phyloP scores from a whole-genome alignment of 73 alveolate species.

The Stentor roeselii region DNA sequence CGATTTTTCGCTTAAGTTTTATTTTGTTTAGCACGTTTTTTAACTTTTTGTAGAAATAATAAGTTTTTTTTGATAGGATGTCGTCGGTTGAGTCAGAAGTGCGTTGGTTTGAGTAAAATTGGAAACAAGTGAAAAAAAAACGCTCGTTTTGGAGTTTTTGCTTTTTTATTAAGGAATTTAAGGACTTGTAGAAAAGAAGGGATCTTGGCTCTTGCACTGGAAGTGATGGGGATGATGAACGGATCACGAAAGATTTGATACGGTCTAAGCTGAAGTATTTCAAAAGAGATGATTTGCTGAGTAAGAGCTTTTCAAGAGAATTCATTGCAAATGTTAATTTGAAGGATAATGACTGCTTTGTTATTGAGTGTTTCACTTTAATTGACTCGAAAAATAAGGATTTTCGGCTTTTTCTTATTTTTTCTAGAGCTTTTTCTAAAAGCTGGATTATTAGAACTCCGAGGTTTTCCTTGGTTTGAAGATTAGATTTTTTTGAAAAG shows the following conservation, averaged over 20 bases:
- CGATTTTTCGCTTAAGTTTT: background rate
- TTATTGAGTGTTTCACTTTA: background rate
- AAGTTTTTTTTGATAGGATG: background rate
- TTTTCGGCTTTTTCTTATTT: background rate
- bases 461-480: background rate
- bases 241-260: background rate
- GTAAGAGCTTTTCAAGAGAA: background rate
- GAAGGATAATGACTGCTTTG: background rate
- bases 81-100: background rate
- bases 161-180: too few relatives aligned
- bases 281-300: background rate
- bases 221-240: background rate
- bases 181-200: too few relatives aligned
- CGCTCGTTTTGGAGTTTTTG: too few relatives aligned
- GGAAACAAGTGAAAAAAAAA: too few relatives aligned
- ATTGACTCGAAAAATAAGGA: background rate
- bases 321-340: background rate
- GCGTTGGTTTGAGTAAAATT: too few relatives aligned
- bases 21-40: background rate
- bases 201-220: background rate
- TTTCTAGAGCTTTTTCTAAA: background rate
- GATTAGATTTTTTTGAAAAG: background rate
- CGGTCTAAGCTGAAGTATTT: background rate
- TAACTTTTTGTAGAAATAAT: background rate
- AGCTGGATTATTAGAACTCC: background rate